Evolutionary conservation across 225 moss, liverwort and hornwort species (phyloP), one percentile per base, ranked within the genome.

Genomic region (Takakia lepidozioides): DNA sequence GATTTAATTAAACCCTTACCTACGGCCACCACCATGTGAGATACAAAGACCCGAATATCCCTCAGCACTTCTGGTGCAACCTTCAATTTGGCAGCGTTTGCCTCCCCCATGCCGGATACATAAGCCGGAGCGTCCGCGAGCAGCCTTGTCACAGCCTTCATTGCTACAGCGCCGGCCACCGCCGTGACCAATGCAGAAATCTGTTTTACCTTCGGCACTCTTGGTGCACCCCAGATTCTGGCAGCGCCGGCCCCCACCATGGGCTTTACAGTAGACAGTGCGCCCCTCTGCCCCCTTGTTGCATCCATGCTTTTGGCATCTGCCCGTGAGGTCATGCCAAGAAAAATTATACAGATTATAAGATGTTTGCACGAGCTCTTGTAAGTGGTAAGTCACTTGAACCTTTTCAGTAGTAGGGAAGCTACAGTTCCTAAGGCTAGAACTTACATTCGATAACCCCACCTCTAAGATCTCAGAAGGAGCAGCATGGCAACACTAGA

Each of bases 71-170:
- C 91, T 98, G 16, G 98, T 98, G 65, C 98, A 98, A 20, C 81
- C 85, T 46, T 78, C 85, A 47, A 82, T 58, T 52, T 85, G 85
- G 59, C 98, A 98, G 22, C 98, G 73, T 60, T 98, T 98, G 20
- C 98, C 98, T 6, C 98, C 98, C 2, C 98, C 98, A 51, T 98
- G 98, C 19, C 98, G 91, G 23, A 98, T 98, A 62, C 98, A 98
- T 34, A 98, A 62, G 14, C 98, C 98, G 5, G 98, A 98, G 13
- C 98, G 98, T n/a, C 98, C 98, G 14, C 98, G 87, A 8, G 98
- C 98, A 41, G 98, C 98, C 49, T 98, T 98, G 48, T 85, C 85
- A 27, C 98, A 98, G n/a, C 74, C 76, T 55, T 85, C 85, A 25
- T 78, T 71, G 44, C 85, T 87, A 38, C 98, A 98, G 43, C 98